Evolutionary conservation across 129 eudicot species (phyloP), one percentile per base, ranked within the genome.

Genomic region (Sambucus nigra): DNA sequence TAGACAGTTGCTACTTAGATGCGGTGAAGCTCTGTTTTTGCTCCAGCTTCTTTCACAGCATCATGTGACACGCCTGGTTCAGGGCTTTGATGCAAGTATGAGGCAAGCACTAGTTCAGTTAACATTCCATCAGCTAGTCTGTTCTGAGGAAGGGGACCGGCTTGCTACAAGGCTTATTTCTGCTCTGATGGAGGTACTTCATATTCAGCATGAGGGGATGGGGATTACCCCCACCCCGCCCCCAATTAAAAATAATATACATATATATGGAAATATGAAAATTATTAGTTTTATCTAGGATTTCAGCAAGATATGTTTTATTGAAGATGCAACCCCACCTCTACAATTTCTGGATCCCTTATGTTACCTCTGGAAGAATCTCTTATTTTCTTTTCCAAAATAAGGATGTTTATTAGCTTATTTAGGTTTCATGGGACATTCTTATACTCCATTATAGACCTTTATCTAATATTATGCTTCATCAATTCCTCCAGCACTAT

Each of bases 11-110:
- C 91, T 91, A 22, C 95, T 82, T 21, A 79, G 99, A 80, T 86
- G 89, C 29, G 81, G 84, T 47, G 99, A 91, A 77, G 99, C 94
- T 51, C 63, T 91, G 39, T 86, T 82, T 73, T 60, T 86, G 53
- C 94, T 91, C 25, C 99, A 91, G 63, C 95, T 91, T 57, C 91
- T 91, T 67, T 85, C 89, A 0, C 95, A 85, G 53, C 94, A 91
- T 71, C 86, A 82, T 51, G 70, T 91, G 15, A 74, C 91, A 11
- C 94, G 94, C 25, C 67, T 91, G 39, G 63, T 82, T 64, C 99
- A 86, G 59, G 63, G 69, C 27, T 77, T 91, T 74, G 95, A 91
- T 61, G 63, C 53, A 21, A 77, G 58, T 61, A 62, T 63, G 22
- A 76, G 54, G 68, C 84, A 75, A 45, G 64, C 80, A 15, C 40